Percentiles rank a stretch among this genome's conserved stretches.
Evolutionary conservation across 2,329 filamentous ascomycete genomes (phyloP).

Genomic region (Diaporthe sp.): DNA sequence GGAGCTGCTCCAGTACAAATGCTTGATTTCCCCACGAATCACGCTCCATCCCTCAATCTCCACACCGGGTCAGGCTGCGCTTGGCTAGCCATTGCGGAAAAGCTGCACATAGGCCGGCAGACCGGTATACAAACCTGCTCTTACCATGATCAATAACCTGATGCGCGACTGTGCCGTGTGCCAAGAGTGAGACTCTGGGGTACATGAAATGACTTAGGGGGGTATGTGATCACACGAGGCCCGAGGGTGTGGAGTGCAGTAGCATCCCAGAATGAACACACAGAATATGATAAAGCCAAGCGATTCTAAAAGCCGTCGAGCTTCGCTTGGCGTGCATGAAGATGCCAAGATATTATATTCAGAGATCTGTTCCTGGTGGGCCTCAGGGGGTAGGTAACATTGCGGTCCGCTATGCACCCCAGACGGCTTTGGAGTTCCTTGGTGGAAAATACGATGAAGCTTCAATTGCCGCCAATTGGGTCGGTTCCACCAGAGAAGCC

Average conservation of each 20-base stretch:
- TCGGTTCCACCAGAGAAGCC: neutral
- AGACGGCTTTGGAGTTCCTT: conserved; percentile 25
- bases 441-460: conserved; percentile 13
- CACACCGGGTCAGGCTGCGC: conserved; percentile 3
- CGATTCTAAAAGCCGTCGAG: neutral
- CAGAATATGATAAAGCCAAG: neutral
- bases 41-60: neutral
- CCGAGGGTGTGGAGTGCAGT: neutral
- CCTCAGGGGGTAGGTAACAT: neutral
- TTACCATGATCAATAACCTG: neutral
- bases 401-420: conserved; percentile 1
- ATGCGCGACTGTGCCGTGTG: neutral
- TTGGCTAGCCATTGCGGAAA: conserved; percentile 5
- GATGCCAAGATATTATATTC: conserved; percentile 17
- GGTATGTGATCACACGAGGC: neutral
- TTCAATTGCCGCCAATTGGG: conserved; percentile 29
- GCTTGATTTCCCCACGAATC: conserved; percentile 24
- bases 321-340: conserved; percentile 5
- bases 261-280: neutral
- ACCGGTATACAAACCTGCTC: neutral
- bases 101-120: neutral
- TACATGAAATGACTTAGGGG: neutral
- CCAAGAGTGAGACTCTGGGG: conserved; percentile 20
- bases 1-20: neutral
- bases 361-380: conserved; percentile 7